These are phyloP conservation scores for Lactarius hengduanensis DNA, from an alignment of 768 basidiomycete genomes.

Conservation along the genomic window DNA sequence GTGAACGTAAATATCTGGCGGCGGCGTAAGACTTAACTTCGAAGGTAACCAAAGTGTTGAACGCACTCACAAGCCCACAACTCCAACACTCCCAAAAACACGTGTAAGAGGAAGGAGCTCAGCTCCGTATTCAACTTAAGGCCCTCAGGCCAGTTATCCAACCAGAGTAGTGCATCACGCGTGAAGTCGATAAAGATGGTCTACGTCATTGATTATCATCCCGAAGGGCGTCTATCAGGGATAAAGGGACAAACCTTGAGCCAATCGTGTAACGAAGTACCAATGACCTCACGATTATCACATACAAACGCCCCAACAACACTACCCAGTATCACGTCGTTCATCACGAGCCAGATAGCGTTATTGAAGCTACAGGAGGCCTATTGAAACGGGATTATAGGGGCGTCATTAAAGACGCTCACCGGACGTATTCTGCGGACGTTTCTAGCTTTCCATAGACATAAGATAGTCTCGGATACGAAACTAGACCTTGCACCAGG, in stretches of 20 bases:
- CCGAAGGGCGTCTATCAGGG: not conserved
- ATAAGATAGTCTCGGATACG: constrained; percentile 25
- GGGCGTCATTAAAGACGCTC: constrained; percentile 13
- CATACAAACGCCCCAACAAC: constrained; percentile 68
- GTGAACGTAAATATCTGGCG: constrained; percentile 1
- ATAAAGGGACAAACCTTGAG: constrained; percentile 5
- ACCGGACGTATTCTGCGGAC: constrained; percentile 28
- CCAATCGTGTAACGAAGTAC: constrained; percentile 34
- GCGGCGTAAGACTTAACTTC: not conserved
- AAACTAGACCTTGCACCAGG: constrained; percentile 19
- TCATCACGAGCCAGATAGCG: constrained; percentile 84
- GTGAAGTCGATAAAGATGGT: constrained; percentile 47
- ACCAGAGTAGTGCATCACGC: constrained; percentile 64
- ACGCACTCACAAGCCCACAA: constrained; percentile 67
- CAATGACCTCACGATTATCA: constrained; percentile 58
- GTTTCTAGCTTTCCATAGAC: constrained; percentile 28
- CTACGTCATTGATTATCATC: constrained; percentile 31
- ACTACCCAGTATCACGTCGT: constrained; percentile 84
- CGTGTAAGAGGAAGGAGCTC: constrained; percentile 77
- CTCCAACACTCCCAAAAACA: constrained; percentile 61
- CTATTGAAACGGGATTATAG: not conserved
- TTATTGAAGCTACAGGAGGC: constrained; percentile 72
- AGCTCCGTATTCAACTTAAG: constrained; percentile 95
- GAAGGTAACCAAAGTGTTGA: not conserved
- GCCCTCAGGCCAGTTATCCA: constrained; percentile 95